Evolutionary conservation across 2,329 filamentous ascomycete genomes (phyloP).

Genomic region (Diplodia intermedia): DNA sequence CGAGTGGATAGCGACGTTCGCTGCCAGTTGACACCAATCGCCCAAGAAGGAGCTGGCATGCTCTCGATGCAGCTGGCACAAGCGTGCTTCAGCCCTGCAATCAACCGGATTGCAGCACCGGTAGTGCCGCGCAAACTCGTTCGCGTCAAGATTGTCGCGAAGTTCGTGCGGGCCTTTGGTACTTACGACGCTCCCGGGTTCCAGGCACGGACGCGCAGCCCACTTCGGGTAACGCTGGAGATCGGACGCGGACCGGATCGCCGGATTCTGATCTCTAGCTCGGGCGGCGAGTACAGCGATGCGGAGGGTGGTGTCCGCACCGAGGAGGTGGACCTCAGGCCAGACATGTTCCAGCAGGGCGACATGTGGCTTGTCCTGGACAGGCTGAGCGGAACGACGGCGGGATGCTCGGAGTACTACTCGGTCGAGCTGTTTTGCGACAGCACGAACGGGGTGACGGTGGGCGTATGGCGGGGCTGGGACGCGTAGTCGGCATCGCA

Average conservation of each 20-base stretch:
- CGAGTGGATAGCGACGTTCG: slow-evolving; percentile 71
- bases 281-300: slow-evolving; percentile 78
- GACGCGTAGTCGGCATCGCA: slow-evolving; percentile 36
- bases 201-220: slow-evolving; percentile 46
- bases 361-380: slow-evolving; percentile 84
- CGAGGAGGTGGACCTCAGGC: slow-evolving; percentile 75
- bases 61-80: slow-evolving; percentile 66
- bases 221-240: slow-evolving; percentile 75
- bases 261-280: slow-evolving; percentile 67
- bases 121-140: slow-evolving; percentile 64
- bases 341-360: slow-evolving; percentile 58
- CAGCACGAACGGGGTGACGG: slow-evolving; percentile 51
- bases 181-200: not conserved
- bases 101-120: slow-evolving; percentile 62
- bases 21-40: slow-evolving; percentile 66
- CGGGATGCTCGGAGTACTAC: slow-evolving; percentile 58
- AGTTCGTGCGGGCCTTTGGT: slow-evolving; percentile 47
- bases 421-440: slow-evolving; percentile 57
- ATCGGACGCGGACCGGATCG: slow-evolving; percentile 74
- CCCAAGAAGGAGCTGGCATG: slow-evolving; percentile 76
- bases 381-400: slow-evolving; percentile 68
- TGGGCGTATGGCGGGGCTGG: slow-evolving; percentile 56
- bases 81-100: slow-evolving; percentile 57
- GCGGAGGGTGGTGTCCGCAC: slow-evolving; percentile 69
- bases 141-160: slow-evolving; percentile 64